Evolutionary conservation across 2,329 filamentous ascomycete species (phyloP).

Genomic region (Neonectria coccinea): DNA sequence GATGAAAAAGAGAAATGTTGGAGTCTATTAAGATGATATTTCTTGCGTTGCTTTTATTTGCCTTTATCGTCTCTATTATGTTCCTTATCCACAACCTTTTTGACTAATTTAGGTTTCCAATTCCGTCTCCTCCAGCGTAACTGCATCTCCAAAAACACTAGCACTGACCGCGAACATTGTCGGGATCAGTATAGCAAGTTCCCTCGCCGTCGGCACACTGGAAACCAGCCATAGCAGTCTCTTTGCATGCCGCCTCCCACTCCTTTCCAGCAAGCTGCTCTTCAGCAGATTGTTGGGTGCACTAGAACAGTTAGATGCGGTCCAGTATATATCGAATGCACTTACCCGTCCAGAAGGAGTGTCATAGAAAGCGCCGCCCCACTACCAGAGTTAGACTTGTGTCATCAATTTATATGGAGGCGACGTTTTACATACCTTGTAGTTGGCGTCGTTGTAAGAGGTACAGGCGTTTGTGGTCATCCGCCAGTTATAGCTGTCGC

Average conservation of each 20-base stretch:
- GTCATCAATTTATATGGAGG: rapidly evolving
- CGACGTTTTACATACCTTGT: slow-evolving; percentile 21
- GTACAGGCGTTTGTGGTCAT: slow-evolving; percentile 36
- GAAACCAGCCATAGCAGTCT: slow-evolving; percentile 34
- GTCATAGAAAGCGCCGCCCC: slow-evolving; percentile 33
- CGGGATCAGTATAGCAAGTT: slow-evolving; percentile 34
- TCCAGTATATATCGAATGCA: rapidly evolving
- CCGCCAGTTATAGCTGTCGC: slow-evolving; percentile 38
- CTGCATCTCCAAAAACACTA: not conserved
- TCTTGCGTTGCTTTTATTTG: not conserved
- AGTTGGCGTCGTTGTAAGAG: slow-evolving; percentile 28
- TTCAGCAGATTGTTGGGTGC: slow-evolving; percentile 21
- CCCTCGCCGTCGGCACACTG: slow-evolving; percentile 35
- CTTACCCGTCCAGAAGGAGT: slow-evolving; percentile 35
- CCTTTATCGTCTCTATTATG: not conserved
- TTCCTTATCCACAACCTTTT: not conserved
- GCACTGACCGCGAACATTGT: slow-evolving; percentile 29
- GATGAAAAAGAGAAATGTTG: no score
- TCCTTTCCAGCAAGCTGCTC: slow-evolving; percentile 37
- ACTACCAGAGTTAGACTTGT: slow-evolving; percentile 12
- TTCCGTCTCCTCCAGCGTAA: not conserved
- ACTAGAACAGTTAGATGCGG: slow-evolving; percentile 19
- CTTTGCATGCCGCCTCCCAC: slow-evolving; percentile 39
- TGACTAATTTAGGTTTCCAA: not conserved
- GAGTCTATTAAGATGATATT: no score